Conservation (phyloP, 2,329 filamentous ascomycete species). For the Aspergillus brasiliensis region DNA sequence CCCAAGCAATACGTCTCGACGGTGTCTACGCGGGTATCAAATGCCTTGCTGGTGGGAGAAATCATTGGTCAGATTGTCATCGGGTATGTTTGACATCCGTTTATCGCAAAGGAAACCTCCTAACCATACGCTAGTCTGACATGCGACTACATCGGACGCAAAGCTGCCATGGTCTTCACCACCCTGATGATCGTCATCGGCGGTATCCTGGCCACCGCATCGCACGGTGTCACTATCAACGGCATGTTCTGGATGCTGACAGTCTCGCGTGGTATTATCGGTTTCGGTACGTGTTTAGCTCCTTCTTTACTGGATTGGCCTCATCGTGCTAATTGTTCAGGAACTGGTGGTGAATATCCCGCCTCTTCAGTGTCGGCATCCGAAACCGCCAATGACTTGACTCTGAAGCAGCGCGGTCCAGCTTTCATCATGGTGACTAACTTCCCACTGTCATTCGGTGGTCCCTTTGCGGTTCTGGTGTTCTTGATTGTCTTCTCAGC, state of each 20-base stretch:
- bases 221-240: neutral
- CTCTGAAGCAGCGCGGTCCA: neutral
- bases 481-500: slow-evolving; percentile 6
- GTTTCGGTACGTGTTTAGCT: neutral
- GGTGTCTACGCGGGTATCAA: slow-evolving; percentile 1
- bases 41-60: slow-evolving; percentile 2
- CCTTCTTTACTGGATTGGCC: neutral
- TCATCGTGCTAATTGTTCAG: neutral
- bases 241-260: slow-evolving; percentile 10
- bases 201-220: slow-evolving; percentile 2
- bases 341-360: slow-evolving; percentile 7
- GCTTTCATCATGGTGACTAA: slow-evolving; percentile 8
- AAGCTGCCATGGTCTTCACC: slow-evolving; percentile 2
- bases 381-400: slow-evolving; percentile 4
- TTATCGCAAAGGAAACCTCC: neutral
- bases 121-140: neutral
- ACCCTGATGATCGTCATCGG: slow-evolving; percentile 2
- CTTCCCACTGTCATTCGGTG: slow-evolving; percentile 2
- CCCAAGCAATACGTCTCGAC: slow-evolving; percentile 3
- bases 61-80: slow-evolving; percentile 4
- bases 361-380: slow-evolving; percentile 1
- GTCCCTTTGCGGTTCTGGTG: neutral
- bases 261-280: slow-evolving; percentile 1
- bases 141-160: slow-evolving; percentile 3
- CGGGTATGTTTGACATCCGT: neutral